Base-by-base conservation (phyloP, 2,329 filamentous ascomycete species). In the Phaeophleospora eucalypticola region DNA sequence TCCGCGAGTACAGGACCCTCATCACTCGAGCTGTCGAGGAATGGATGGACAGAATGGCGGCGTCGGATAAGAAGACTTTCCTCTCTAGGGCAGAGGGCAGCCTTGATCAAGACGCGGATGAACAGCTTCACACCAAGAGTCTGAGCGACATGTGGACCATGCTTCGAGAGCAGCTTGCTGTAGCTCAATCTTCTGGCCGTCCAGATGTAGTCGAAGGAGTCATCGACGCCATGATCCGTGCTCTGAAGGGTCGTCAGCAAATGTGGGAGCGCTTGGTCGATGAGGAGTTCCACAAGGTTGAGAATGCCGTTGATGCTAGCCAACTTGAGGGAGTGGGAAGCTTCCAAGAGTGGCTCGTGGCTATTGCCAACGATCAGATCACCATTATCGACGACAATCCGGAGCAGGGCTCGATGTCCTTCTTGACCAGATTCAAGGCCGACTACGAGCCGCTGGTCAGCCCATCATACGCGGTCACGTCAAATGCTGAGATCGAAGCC, bases 291-390 rank as follows among this genome's bases (percentile, higher is more conserved):
- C 72, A 75, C 41, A 86, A 83, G 60, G 95, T 89, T 68, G 84
- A 86, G 66, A 59, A 71, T 48, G 63, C 67, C 12, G 71, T 74
- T 15, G 51, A 85, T 27, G 49, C 60, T n/a, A 79, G 82, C 14
- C 83, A 86, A 61, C 54, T 65, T 15, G 89, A 95, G 65, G 81
- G 86, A 2, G 74, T 95, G 20, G 87, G 95, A 65, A 68, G 76
- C 16, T 66, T 83, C 36, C 80, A 84, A 63, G 93, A 98, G 71
- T 98, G 91, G 89, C 84, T 98, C 46, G 83, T 98, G 43, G 90
- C 93, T 37, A 89, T 94, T 47, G 93, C 94, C 58, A 98, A 98
- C 71, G 93, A 98, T 70, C 93, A 98, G 68, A 97, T 98, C 65
- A 90, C 90, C 46, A 96, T 89, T 68, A 95, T 98, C 62, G 93